A percentile compares a stretch with the other conserved stretches of the same genome.
These are phyloP conservation scores for Fusarium redolens DNA, from an alignment of 2,329 filamentous ascomycete species.

Conservation along the genomic window DNA sequence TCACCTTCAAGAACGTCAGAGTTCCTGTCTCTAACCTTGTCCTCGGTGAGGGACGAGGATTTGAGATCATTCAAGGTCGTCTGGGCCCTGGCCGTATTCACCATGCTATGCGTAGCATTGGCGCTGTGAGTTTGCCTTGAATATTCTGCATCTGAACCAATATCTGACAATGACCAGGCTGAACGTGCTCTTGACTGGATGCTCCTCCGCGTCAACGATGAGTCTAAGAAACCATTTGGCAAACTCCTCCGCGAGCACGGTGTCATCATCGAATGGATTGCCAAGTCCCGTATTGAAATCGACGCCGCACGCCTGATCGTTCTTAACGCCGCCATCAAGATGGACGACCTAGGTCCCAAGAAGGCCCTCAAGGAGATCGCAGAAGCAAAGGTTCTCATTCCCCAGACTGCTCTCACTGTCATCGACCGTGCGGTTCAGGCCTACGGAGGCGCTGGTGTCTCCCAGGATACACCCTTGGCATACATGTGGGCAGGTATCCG, in stretches of 20 bases:
- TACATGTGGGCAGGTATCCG: conserved; percentile 83
- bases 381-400: conserved; percentile 92
- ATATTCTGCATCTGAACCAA: rapidly evolving
- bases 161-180: conserved; percentile 59
- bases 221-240: conserved; percentile 89
- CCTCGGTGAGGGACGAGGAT: conserved; percentile 91
- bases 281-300: conserved; percentile 91
- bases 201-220: conserved; percentile 93
- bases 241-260: conserved; percentile 89
- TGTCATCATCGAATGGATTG: conserved; percentile 94
- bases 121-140: conserved; percentile 67
- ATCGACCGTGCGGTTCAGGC: conserved; percentile 96
- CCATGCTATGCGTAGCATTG: conserved; percentile 96
- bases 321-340: conserved; percentile 93
- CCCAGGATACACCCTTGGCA: conserved; percentile 93
- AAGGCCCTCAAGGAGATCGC: conserved; percentile 92
- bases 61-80: conserved; percentile 98
- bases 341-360: conserved; percentile 91
- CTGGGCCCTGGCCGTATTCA: conserved; percentile 96
- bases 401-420: conserved; percentile 82
- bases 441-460: conserved; percentile 90
- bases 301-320: conserved; percentile 91
- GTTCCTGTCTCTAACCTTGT: conserved; percentile 87
- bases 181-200: conserved; percentile 95
- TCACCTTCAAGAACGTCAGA: conserved; percentile 89